Evolutionary conservation across 257 asterid species (phyloP), one percentile per base, ranked within the genome.

Genomic region (Jasminum sambac): DNA sequence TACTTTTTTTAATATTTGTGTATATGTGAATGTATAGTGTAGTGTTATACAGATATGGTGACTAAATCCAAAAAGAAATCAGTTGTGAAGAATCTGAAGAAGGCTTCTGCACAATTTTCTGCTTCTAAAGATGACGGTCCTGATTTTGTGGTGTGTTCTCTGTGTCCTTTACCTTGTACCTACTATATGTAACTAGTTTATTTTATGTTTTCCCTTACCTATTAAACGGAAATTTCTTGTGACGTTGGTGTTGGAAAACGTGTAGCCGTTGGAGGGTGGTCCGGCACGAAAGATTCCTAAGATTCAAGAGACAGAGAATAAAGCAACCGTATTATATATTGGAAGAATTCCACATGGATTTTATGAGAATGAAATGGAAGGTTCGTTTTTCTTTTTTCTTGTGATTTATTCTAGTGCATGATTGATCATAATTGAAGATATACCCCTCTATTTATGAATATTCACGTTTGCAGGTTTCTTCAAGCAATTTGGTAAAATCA

Each of bases 281-380:
- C 92, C 90, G 0, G 91, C 84, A 7, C 78, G 82, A 85, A 66
- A 76, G 68, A 68, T 79, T 34, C 88, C 86, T 4, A 84, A 71
- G 63, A 63, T 66, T 58, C 90, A 83, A 63, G 68, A n/a, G 6
- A 69, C 66, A 64, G 95, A 87, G 57, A 83, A 62, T 55, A 89
- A 86, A 83, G 78, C 94, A 42, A 82, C 95, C 2, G 90, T 89
- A 26, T 48, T 95, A 78, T 89, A 91, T 74, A 84, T 95, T 65
- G 99, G 99, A 30, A 87, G 99, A 80, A 89, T 95, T 64, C 99
- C 99, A 0, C 99, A 95, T 75, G 99, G 99, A 2, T 91, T 95
- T 74, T 95, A 91, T 65, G 99, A 95, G 90, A 68, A 83, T 70
- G 98, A 95, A 70, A 91, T 95, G 96, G 94, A 91, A 85, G 98